Conservation (phyloP, 257 asterid species). For the Phtheirospermum japonicum region DNA sequence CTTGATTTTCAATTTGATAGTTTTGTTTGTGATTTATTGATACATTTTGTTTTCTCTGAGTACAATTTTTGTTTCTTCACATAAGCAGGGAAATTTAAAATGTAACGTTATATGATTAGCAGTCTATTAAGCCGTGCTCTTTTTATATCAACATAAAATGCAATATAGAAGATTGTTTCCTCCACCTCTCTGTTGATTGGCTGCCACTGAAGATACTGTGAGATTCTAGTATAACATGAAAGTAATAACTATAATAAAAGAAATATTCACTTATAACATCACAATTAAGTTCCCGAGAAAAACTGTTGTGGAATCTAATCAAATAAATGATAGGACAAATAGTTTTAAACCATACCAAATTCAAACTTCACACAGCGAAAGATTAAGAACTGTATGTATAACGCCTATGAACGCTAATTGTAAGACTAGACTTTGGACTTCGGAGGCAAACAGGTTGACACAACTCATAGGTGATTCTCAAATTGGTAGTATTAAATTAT, state of each 20-base stretch:
- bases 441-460: too few species aligned
- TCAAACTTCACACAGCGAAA: neutral
- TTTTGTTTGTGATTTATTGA: neutral
- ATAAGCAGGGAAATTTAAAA: neutral
- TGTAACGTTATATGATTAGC: neutral
- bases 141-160: neutral
- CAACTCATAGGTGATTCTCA: too few species aligned
- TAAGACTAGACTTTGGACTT: neutral
- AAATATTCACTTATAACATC: neutral
- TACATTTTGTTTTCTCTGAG: neutral
- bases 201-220: neutral
- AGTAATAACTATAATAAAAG: neutral
- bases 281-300: conserved; percentile 2
- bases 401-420: neutral
- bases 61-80: neutral
- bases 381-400: neutral
- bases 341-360: neutral
- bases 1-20: neutral
- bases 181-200: neutral
- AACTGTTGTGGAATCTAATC: neutral
- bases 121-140: conserved; percentile 5
- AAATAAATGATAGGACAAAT: too few species aligned
- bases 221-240: too few species aligned
- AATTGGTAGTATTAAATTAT: too few species aligned
- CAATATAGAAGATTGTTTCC: neutral